A percentile compares a stretch with the other conserved stretches of the same genome.
These are phyloP conservation scores for Melocanna baccifera DNA, from an alignment of 176 grass and related monocot genomes.

Conservation along the genomic window DNA sequence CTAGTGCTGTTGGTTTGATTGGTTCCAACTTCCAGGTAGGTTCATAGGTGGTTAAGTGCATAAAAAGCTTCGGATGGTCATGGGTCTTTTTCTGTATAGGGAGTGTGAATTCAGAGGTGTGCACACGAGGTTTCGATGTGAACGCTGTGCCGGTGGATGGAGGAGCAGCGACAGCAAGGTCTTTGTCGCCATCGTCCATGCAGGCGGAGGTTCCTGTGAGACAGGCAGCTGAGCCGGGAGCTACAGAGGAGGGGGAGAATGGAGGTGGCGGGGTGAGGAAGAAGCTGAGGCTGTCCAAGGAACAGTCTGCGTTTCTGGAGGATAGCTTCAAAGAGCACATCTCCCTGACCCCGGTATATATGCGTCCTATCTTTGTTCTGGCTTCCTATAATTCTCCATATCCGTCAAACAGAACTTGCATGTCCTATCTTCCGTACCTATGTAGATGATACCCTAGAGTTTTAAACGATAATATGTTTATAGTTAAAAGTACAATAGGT, in stretches of 20 bases:
- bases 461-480: background rate
- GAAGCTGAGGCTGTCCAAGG: conserved; percentile 76
- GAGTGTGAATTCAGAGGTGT: conserved; percentile 23
- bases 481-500: background rate
- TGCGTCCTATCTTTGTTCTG: background rate
- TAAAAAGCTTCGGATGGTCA: conserved; percentile 18
- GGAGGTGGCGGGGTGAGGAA: conserved; percentile 42
- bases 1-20: background rate
- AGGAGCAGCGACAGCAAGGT: background rate
- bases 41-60: background rate
- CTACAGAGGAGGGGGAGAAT: conserved; percentile 29
- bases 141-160: conserved; percentile 7
- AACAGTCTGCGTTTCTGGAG: conserved; percentile 77
- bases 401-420: background rate
- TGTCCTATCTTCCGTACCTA: background rate
- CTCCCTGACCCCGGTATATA: conserved; percentile 55
- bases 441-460: background rate
- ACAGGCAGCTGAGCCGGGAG: conserved; percentile 28
- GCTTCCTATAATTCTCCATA: background rate
- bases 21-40: conserved; percentile 9
- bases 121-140: conserved; percentile 18
- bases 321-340: conserved; percentile 75
- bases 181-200: conserved; percentile 21
- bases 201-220: conserved; percentile 9
- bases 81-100: conserved; percentile 33